Conservation (phyloP, 2,329 filamentous ascomycete species). For the Plenodomus biglobosus region DNA sequence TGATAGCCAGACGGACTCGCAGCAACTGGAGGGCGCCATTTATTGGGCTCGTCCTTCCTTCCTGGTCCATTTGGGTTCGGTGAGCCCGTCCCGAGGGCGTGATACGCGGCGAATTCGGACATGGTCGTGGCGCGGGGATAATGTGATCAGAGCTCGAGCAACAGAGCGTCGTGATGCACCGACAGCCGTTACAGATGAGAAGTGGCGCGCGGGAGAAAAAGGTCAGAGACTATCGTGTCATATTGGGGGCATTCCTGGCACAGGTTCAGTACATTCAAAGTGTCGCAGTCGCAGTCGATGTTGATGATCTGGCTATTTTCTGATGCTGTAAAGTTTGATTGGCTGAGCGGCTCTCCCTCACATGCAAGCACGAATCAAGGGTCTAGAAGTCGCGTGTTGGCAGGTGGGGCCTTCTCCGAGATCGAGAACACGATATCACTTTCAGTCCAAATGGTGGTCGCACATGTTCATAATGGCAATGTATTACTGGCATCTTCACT, state of each 20-base stretch:
- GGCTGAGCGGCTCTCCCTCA: slow-evolving; percentile 8
- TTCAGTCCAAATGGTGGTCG: neutral
- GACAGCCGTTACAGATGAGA: slow-evolving; percentile 17
- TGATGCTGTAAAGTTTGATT: slow-evolving; percentile 12
- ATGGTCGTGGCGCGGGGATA: slow-evolving; percentile 36
- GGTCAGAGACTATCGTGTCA: slow-evolving; percentile 27
- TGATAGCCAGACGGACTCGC: slow-evolving; percentile 50
- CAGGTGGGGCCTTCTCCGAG: neutral
- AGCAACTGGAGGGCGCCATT: slow-evolving; percentile 48
- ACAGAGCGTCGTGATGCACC: slow-evolving; percentile 11
- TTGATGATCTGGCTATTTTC: slow-evolving; percentile 38
- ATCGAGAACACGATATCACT: neutral
- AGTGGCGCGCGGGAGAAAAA: slow-evolving; percentile 11
- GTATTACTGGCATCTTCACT: no score
- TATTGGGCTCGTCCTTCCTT: slow-evolving; percentile 34
- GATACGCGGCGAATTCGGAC: slow-evolving; percentile 44
- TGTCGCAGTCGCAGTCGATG: slow-evolving; percentile 19
- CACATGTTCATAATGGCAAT: neutral
- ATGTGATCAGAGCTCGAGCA: slow-evolving; percentile 12
- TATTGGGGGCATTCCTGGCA: slow-evolving; percentile 10
- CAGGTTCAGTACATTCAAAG: slow-evolving; percentile 9
- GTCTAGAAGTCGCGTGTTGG: slow-evolving; percentile 6
- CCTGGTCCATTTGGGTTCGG: slow-evolving; percentile 32
- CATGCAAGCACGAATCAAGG: slow-evolving; percentile 21
- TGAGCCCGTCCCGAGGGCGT: slow-evolving; percentile 37